Conservation (phyloP, 257 asterid genomes). For the Solanum corneliomulleri region DNA sequence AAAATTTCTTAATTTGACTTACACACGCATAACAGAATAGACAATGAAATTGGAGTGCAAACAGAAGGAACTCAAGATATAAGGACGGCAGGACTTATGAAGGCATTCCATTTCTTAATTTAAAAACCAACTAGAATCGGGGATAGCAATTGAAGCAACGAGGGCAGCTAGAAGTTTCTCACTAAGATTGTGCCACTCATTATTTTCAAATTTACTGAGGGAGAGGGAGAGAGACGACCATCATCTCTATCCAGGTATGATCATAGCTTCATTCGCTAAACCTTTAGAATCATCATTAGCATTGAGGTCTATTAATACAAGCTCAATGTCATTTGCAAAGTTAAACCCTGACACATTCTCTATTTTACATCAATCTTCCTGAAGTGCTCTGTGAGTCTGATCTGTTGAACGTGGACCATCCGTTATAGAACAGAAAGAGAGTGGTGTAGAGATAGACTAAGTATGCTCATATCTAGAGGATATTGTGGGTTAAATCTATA, state of each 20-base stretch:
- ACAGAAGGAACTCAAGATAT: background rate
- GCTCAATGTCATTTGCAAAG: background rate
- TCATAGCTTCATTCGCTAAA: background rate
- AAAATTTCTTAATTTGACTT: background rate
- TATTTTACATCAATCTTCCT: background rate
- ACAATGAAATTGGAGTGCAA: background rate
- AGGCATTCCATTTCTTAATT: background rate
- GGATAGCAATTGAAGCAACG: background rate
- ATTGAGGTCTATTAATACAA: background rate
- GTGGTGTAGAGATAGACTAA: background rate
- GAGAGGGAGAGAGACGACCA: background rate
- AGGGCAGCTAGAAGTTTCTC: background rate
- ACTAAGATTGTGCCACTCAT: background rate
- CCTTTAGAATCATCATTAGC: background rate
- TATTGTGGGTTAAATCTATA: background rate
- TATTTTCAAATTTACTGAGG: background rate
- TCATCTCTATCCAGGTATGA: background rate
- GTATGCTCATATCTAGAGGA: background rate
- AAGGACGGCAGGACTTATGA: background rate
- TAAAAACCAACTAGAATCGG: background rate
- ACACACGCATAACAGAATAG: background rate
- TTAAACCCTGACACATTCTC: background rate
- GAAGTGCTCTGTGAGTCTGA: background rate
- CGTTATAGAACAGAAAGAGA: background rate
- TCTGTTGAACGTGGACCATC: background rate